A percentile compares a stretch with the other conserved stretches of the same genome.
phyloP scores from a whole-genome alignment of 495 filamentous ascomycete genomes.

The Trichocladium antarcticum region DNA sequence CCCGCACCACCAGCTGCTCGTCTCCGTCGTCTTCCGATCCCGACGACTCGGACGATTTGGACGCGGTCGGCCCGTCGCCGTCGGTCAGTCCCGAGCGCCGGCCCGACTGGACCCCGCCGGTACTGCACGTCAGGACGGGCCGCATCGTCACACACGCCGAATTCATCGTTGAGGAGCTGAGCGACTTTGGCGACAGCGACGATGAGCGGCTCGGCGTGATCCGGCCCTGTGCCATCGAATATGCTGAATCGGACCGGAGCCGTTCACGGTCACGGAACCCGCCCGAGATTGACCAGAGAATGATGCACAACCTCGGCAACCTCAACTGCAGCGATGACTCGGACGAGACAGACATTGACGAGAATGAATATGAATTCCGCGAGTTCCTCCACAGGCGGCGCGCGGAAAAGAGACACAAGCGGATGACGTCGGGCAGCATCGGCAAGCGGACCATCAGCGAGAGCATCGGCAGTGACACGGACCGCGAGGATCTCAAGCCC shows the following conservation, averaged over 20 bases:
- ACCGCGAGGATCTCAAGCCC: conserved; percentile 41
- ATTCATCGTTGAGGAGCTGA: conserved; percentile 37
- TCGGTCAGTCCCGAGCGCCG: conserved; percentile 26
- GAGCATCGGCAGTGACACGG: conserved; percentile 43
- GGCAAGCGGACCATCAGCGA: conserved; percentile 44
- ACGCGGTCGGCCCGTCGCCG: conserved; percentile 22
- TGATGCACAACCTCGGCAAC: conserved; percentile 32
- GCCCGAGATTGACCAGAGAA: conserved; percentile 29
- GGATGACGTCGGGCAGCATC: conserved; percentile 43
- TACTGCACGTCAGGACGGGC: conserved; percentile 20
- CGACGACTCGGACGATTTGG: conserved; percentile 26
- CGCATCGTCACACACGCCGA: conserved; percentile 26
- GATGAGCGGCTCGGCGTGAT: conserved; percentile 30
- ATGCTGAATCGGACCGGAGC: conserved; percentile 37
- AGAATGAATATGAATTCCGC: conserved; percentile 31
- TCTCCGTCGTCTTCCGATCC: conserved; percentile 14
- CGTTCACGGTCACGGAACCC: conserved; percentile 28
- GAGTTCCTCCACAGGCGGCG: conserved; percentile 26
- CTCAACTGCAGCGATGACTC: conserved; percentile 36
- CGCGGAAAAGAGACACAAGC: conserved; percentile 31
- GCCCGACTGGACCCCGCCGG: conserved; percentile 16
- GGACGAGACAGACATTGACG: conserved; percentile 32
- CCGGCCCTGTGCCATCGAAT: conserved; percentile 35
- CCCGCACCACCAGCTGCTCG: conserved; percentile 34
- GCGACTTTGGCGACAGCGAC: conserved; percentile 33